phyloP scores from a whole-genome alignment of 2,329 filamentous ascomycete genomes.

The Aspergillus fructus region DNA sequence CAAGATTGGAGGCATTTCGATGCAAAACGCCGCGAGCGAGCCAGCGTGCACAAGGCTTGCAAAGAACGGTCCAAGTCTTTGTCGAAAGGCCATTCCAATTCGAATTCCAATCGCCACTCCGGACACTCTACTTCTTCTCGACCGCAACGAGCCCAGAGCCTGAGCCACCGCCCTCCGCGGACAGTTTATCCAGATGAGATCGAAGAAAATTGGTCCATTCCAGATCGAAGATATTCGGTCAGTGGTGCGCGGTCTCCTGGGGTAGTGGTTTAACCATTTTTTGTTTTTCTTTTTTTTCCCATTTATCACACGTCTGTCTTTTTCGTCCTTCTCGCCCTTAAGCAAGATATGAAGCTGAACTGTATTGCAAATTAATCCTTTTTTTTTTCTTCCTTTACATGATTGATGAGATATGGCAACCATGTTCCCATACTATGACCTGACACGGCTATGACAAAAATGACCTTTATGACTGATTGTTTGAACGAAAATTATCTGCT shows the following conservation, averaged over 20 bases:
- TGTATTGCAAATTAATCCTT: neutral
- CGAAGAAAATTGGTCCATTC: constrained; percentile 21
- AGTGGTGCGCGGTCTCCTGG: constrained; percentile 7
- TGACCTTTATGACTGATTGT: neutral
- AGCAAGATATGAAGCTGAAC: no score
- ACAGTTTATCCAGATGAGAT: constrained; percentile 32
- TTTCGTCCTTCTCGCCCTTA: no score
- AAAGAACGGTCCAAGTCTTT: constrained; percentile 36
- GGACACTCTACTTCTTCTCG: constrained; percentile 27
- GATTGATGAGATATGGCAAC: neutral
- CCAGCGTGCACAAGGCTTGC: constrained; percentile 54
- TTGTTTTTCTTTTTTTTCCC: no score
- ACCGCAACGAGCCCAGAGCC: constrained; percentile 24
- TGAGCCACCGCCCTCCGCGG: constrained; percentile 16
- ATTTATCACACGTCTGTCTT: no score
- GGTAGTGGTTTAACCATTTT: neutral
- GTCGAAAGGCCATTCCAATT: constrained; percentile 19
- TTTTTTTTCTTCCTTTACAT: neutral
- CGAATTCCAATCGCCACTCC: no score
- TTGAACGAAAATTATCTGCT: neutral
- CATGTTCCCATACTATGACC: neutral
- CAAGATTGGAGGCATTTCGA: constrained; percentile 68
- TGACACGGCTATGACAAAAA: neutral
- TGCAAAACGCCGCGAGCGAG: constrained; percentile 57
- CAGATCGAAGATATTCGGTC: constrained; percentile 11